Evolutionary conservation across 495 filamentous ascomycete species (phyloP), one percentile per base, ranked within the genome.

Genomic region (Stereocaulon alpinum): DNA sequence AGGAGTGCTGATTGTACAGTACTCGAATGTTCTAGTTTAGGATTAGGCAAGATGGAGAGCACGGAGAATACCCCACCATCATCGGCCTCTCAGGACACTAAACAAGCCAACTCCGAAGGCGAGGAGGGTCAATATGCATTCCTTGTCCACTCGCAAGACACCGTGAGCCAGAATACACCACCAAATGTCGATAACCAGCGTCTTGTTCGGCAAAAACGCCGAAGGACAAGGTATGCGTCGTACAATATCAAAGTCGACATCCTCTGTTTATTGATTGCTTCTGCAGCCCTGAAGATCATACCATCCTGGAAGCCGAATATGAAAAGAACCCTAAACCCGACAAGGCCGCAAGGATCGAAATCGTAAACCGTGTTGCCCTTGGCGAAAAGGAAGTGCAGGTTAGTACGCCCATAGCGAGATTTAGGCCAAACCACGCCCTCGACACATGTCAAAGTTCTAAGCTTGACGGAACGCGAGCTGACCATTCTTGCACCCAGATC

Each of bases 311-410:
- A 73, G 79, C 84, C 29, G 91, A 93, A 65, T 97, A 95, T 69
- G 78, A 82, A 62, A 77, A 76, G 40, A 91, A 96, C 68, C 79
- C 90, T 4, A 96, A 95, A 69, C 94, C 94, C 55, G 93, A 97
- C 75, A 96, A 96, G 72, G 77, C 83, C 17, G 85, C 87, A 67
- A 87, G 93, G 68, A 78, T 86, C 47, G 86, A 84, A 65, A 89
- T 99, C 59, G 86, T 91, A 56, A 82, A 80, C 71, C 83, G 82
- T 68, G 94, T 97, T 56, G 84, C 87, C 48, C 79, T 99, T 65
- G 93, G 88, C 61, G 93, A 99, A 74, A 96, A 96, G 71, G 92
- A 96, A 77, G 89, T 97, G 18, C 94, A 97, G 82, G 93, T 96
- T 66, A 77, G 86, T 75, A 58, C 49, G 11, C 17, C 12, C 24